phyloP scores from a whole-genome alignment of 2,329 filamentous ascomycete genomes.

The Aureobasidium uvarum region DNA sequence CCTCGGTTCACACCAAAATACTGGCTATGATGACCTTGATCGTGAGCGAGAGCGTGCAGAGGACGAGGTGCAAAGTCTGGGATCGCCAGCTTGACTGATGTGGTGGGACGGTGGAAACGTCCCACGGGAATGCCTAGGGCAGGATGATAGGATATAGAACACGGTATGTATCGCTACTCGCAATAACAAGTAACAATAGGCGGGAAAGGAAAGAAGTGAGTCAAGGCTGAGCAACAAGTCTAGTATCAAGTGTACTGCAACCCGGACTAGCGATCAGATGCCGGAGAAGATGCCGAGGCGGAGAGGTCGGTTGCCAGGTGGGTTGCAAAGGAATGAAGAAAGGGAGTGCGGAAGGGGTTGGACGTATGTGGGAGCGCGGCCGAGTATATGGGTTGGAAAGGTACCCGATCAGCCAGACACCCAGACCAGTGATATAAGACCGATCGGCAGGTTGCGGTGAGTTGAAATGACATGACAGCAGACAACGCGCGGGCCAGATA shows the following conservation, averaged over 20 bases:
- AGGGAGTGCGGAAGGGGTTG: constrained; percentile 14
- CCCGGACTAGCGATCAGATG: not conserved
- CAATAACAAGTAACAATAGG: not conserved
- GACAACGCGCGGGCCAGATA: constrained; percentile 22
- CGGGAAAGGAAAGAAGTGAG: not conserved
- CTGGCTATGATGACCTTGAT: constrained; percentile 25
- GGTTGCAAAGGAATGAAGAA: constrained; percentile 15
- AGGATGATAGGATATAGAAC: not conserved
- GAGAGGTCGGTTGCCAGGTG: constrained; percentile 2
- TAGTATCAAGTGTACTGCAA: constrained; percentile 12
- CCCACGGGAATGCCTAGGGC: constrained; percentile 7
- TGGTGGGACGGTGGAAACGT: constrained; percentile 26
- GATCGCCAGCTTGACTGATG: constrained; percentile 30
- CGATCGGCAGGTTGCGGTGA: constrained; percentile 28
- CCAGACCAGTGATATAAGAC: constrained; percentile 28
- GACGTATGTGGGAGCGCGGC: constrained; percentile 12
- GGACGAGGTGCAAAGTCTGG: constrained; percentile 29
- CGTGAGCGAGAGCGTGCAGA: constrained; percentile 27
- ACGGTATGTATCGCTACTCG: not conserved
- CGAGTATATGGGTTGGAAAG: constrained; percentile 23
- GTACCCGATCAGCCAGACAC: constrained; percentile 22
- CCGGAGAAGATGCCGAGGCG: not conserved
- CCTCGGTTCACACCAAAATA: constrained; percentile 12
- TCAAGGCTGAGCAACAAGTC: not conserved
- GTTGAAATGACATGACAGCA: constrained; percentile 29